Conservation (phyloP, 2,329 filamentous ascomycete genomes). For the Talaromyces piceae region DNA sequence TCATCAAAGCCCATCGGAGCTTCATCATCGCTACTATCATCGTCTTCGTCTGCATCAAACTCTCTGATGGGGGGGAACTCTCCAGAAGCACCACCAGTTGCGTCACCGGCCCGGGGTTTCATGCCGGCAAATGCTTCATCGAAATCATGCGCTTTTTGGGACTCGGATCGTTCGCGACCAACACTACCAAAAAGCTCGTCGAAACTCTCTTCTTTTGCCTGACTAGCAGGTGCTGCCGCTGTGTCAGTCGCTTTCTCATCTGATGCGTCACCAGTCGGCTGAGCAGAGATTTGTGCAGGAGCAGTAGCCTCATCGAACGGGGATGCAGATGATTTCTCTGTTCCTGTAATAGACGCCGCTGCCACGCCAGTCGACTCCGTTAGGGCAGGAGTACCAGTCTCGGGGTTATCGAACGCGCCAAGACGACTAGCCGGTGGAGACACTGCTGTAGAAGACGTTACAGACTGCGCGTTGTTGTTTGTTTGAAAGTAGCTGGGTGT, state of each 20-base stretch:
- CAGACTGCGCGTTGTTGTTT: conserved; percentile 53
- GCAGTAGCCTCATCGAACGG: conserved; percentile 27
- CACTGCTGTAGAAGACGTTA: conserved; percentile 64
- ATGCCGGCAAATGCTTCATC: conserved; percentile 41
- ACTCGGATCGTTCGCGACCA: conserved; percentile 37
- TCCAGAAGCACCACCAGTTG: conserved; percentile 31
- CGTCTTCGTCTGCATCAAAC: conserved; percentile 58
- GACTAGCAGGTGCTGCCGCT: conserved; percentile 16
- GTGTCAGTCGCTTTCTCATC: conserved; percentile 5
- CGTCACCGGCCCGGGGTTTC: conserved; percentile 41
- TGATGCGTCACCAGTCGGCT: conserved; percentile 45
- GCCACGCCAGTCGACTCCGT: background rate
- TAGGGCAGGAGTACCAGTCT: conserved; percentile 35
- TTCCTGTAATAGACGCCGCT: background rate
- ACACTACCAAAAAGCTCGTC: conserved; percentile 40
- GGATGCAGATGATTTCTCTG: conserved; percentile 11
- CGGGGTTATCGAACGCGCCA: conserved; percentile 37
- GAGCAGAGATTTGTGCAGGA: conserved; percentile 11
- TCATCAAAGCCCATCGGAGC: conserved; percentile 69
- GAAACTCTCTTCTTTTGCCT: conserved; percentile 34
- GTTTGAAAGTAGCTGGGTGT: conserved; percentile 67
- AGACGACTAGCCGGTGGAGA: conserved; percentile 64
- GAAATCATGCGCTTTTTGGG: conserved; percentile 41
- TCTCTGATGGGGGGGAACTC: conserved; percentile 96
- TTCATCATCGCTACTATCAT: conserved; percentile 68